These are phyloP conservation scores for Eutrema heterophyllum DNA, from an alignment of 345 rosid genomes.

Conservation along the genomic window DNA sequence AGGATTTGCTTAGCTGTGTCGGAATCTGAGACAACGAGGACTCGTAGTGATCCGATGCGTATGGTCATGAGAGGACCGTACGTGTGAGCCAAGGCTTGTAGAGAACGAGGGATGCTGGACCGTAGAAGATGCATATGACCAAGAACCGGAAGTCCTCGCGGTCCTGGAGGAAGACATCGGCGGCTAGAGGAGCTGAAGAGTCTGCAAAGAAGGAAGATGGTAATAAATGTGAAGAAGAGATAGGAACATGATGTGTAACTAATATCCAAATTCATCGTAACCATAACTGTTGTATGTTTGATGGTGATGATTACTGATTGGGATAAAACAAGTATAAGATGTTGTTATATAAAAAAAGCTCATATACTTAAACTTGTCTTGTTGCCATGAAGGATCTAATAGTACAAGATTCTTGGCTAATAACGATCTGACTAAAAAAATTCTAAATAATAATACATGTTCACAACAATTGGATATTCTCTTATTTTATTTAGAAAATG, in stretches of 20 bases:
- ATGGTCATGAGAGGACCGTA: slow-evolving; percentile 63
- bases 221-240: slow-evolving; percentile 12
- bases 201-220: slow-evolving; percentile 7
- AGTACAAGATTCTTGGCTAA: slow-evolving; percentile 7
- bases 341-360: not conserved
- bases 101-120: slow-evolving; percentile 43
- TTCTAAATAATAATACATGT: too few relatives aligned
- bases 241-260: not conserved
- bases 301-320: not conserved
- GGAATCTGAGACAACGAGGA: slow-evolving; percentile 47
- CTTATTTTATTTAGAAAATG: too few relatives aligned
- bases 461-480: too few relatives aligned
- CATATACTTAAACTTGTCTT: not conserved
- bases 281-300: not conserved
- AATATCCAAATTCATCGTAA: not conserved
- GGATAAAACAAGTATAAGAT: not conserved
- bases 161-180: slow-evolving; percentile 46
- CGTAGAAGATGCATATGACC: slow-evolving; percentile 70
- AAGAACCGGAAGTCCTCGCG: slow-evolving; percentile 51
- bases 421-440: not conserved
- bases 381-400: slow-evolving; percentile 22
- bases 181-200: not conserved
- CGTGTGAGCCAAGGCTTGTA: slow-evolving; percentile 41
- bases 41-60: slow-evolving; percentile 36
- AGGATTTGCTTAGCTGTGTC: slow-evolving; percentile 41